These are phyloP conservation scores for Sesbania bispinosa DNA, from an alignment of 306 rosid genomes.

Conservation along the genomic window DNA sequence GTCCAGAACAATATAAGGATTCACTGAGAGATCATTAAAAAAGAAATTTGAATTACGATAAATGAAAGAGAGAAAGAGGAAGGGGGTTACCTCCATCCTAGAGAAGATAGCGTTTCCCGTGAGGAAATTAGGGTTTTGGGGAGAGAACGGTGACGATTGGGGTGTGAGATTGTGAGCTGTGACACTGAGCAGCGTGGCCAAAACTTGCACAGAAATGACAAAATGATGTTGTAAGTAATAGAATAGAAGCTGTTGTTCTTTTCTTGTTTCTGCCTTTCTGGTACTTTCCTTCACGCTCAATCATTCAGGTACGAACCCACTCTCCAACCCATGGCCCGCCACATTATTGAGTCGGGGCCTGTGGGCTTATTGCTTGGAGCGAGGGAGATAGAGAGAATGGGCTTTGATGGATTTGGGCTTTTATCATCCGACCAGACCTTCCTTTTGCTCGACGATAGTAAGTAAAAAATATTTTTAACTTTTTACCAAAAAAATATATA, in stretches of 20 bases:
- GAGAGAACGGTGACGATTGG: not conserved
- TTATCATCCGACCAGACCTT: too few species aligned
- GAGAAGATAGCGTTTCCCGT: conserved; percentile 43
- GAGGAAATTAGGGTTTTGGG: conserved; percentile 39
- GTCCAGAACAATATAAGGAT: not conserved
- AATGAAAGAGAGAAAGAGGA: not conserved
- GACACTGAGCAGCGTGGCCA: not conserved
- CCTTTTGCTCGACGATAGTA: too few species aligned
- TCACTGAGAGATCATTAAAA: not conserved
- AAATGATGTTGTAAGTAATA: too few species aligned
- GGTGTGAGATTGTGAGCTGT: not conserved
- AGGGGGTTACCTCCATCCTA: conserved; percentile 64
- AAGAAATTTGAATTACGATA: not conserved
- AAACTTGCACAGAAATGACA: not conserved
- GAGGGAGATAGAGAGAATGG: not conserved
- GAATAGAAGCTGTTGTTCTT: not conserved
- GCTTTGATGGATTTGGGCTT: not conserved
- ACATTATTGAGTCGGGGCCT: not conserved
- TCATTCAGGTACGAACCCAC: not conserved
- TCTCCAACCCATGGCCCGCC: not conserved
- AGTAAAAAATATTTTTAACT: too few species aligned
- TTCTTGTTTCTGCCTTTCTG: not conserved
- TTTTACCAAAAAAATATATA: too few species aligned
- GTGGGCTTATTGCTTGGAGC: not conserved
- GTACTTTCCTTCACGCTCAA: not conserved